These are phyloP conservation scores for Aureobasidium sp. DNA, from an alignment of 2,329 filamentous ascomycete genomes.

Conservation along the genomic window DNA sequence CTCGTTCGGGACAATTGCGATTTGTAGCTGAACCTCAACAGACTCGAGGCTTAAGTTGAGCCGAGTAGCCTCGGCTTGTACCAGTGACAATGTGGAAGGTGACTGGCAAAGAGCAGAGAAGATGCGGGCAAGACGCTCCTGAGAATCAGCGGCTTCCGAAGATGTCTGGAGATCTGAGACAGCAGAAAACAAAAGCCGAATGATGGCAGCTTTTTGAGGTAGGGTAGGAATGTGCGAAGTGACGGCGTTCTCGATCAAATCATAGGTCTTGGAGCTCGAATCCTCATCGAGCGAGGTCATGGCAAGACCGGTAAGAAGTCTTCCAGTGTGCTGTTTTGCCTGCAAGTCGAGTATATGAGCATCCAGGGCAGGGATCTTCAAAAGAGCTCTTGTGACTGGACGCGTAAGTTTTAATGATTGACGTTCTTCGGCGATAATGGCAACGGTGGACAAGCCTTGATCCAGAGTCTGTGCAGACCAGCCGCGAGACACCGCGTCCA, in stretches of 20 bases:
- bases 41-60: conserved; percentile 66
- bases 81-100: conserved; percentile 43
- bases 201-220: conserved; percentile 40
- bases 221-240: conserved; percentile 54
- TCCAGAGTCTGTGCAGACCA: conserved; percentile 68
- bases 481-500: conserved; percentile 76
- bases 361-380: conserved; percentile 57
- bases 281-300: conserved; percentile 57
- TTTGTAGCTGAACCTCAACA: conserved; percentile 67
- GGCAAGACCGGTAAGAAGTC: conserved; percentile 64
- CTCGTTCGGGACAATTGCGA: conserved; percentile 54
- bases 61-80: conserved; percentile 60
- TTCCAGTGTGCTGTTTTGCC: conserved; percentile 60
- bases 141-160: conserved; percentile 6
- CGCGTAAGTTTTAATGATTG: conserved; percentile 62
- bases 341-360: conserved; percentile 55
- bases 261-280: conserved; percentile 50
- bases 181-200: conserved; percentile 1
- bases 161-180: not conserved
- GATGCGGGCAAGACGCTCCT: conserved; percentile 28
- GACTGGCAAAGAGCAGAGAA: conserved; percentile 29
- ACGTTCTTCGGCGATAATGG: conserved; percentile 74
- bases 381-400: conserved; percentile 61
- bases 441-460: conserved; percentile 70
- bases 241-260: conserved; percentile 55